phyloP scores from a whole-genome alignment of 1,284 basidiomycete species.

The Austropuccinia psidii region DNA sequence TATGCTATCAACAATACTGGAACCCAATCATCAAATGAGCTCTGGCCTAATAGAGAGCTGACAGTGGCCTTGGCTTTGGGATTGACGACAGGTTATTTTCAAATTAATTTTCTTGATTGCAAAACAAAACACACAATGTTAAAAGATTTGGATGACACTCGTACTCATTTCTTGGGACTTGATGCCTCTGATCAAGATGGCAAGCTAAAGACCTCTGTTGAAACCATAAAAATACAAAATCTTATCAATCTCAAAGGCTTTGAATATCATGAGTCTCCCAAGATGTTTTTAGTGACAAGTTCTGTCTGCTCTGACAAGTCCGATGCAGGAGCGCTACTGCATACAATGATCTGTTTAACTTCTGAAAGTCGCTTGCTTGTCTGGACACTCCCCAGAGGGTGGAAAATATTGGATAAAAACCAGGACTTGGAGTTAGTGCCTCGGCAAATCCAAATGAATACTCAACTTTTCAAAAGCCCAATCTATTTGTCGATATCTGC shows the following conservation, averaged over 20 bases:
- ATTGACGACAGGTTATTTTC: background rate
- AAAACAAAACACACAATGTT: background rate
- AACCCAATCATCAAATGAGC: background rate
- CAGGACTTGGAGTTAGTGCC: background rate
- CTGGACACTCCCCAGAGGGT: constrained; percentile 3
- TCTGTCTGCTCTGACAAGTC: background rate
- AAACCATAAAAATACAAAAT: background rate
- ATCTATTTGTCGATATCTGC: no score
- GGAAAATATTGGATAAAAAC: no score
- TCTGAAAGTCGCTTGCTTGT: constrained; percentile 11
- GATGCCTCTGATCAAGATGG: background rate
- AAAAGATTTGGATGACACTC: background rate
- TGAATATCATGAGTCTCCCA: background rate
- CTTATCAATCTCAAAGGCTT: constrained; percentile 5
- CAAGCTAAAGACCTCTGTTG: background rate
- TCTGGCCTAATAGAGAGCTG: background rate
- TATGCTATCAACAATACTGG: background rate
- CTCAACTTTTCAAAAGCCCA: background rate
- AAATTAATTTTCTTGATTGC: background rate
- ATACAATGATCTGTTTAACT: background rate
- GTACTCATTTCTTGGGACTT: background rate
- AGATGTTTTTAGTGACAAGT: background rate
- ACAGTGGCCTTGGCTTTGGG: background rate
- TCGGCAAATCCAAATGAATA: background rate
- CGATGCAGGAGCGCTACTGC: background rate